phyloP scores from a whole-genome alignment of 2,329 filamentous ascomycete genomes.

The Pochonia chlamydosporia region DNA sequence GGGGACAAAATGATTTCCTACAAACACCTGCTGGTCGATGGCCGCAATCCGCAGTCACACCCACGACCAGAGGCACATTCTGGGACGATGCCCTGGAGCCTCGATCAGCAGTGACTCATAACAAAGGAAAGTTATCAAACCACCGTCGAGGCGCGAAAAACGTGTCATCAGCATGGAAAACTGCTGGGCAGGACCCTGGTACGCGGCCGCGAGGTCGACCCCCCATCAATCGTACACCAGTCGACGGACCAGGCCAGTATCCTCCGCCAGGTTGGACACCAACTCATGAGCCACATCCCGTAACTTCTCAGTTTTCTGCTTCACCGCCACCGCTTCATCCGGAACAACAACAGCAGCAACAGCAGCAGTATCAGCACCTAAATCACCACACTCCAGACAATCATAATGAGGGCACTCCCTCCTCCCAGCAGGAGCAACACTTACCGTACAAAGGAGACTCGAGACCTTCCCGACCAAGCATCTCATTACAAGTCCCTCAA shows the following conservation, averaged over 20 bases:
- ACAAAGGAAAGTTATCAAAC: conserved; percentile 40
- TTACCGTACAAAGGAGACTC: conserved; percentile 10
- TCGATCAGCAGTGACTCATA: conserved; percentile 67
- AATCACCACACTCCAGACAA: background rate
- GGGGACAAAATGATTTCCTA: conserved; percentile 40
- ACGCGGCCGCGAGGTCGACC: conserved; percentile 76
- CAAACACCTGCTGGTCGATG: conserved; percentile 63
- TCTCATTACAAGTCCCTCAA: conserved; percentile 39
- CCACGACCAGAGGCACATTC: conserved; percentile 46
- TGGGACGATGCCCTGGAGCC: conserved; percentile 58
- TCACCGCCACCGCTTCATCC: background rate
- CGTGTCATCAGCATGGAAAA: conserved; percentile 86
- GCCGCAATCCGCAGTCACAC: conserved; percentile 73
- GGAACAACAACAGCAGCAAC: background rate
- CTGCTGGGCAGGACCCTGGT: conserved; percentile 52
- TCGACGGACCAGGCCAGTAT: conserved; percentile 58
- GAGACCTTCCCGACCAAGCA: conserved; percentile 29
- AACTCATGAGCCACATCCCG: conserved; percentile 37
- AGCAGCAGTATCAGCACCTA: background rate
- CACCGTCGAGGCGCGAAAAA: conserved; percentile 71
- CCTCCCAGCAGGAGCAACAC: conserved; percentile 9
- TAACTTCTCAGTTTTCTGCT: conserved; percentile 27
- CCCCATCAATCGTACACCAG: conserved; percentile 56
- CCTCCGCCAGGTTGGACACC: conserved; percentile 53
- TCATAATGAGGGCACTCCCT: background rate